Base-by-base conservation (phyloP, 257 asterid species). In the Plectranthus barbatus region DNA sequence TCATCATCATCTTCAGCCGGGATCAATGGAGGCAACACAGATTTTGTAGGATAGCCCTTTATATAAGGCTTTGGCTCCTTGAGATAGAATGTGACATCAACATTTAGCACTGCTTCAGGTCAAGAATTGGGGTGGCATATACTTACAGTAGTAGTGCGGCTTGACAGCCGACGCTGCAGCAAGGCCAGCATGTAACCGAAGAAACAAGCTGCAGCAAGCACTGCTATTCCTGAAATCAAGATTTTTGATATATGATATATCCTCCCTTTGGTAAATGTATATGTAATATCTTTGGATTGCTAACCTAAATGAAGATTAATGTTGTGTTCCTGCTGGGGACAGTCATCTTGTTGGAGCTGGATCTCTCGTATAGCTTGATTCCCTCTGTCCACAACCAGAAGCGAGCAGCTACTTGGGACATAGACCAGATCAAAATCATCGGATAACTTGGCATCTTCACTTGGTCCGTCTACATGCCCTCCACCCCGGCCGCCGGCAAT, bases 401-500 rank as follows among this genome's bases (percentile, higher is more conserved):
- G 85, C 2, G 97, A 85, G 77, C 99, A 92, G 72, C 86, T 86
- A 80, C 94, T 83, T 62, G 79, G 86, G 13, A 83, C 69, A 21
- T 80, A 92, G 45, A 89, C 81, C 47, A 92, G 57, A 60, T 92
- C 99, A 65, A 92, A 89, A 73, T 92, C 98, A 45, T 86, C 69
- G 0, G 98, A 92, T 69, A 92, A 86, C 58, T 77, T 82, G 6
- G 97, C 95, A 49, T 92, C 95, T 75, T 89, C 99, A 66, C 97
- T 86, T 8, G 97, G 99, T 17, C 99, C 99, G 59, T 92, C 99
- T 13, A 80, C 60, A 48, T 92, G 99, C 21, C 86, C 84, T 56
- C 97, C 98, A 74, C 91, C 96, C 44, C 95, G 74, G 21, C 79
- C 99, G 62, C 99, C 99, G 0, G 99, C 97, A 59, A 92, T 77